phyloP scores from a whole-genome alignment of 1,284 basidiomycete genomes.

The Porodaedalea pini region DNA sequence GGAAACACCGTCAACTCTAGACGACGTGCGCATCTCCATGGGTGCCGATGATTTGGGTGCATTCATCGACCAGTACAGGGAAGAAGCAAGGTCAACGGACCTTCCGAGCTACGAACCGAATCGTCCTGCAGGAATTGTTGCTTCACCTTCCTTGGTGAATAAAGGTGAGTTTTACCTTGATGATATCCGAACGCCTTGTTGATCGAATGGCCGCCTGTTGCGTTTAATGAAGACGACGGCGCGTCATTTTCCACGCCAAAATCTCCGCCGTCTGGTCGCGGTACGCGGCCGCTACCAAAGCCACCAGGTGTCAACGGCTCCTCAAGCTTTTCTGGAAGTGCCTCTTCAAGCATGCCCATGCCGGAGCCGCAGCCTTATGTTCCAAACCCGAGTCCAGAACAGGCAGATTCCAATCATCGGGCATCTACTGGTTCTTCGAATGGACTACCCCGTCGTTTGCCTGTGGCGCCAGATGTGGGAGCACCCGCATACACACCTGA shows the following conservation, averaged over 20 bases:
- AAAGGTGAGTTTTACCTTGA: constrained; percentile 10
- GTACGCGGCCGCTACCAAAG: constrained; percentile 30
- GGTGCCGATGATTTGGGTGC: constrained; percentile 14
- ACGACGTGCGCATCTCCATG: constrained; percentile 26
- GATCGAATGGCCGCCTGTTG: neutral
- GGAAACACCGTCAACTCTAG: constrained; percentile 29
- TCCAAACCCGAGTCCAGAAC: constrained; percentile 4
- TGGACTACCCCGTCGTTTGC: constrained; percentile 13
- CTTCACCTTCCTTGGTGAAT: constrained; percentile 7
- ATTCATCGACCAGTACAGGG: constrained; percentile 18
- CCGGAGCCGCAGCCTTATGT: constrained; percentile 25
- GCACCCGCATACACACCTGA: neutral
- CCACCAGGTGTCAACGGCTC: constrained; percentile 26
- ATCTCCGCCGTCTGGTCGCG: constrained; percentile 34
- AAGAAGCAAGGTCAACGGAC: neutral
- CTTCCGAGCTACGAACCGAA: constrained; percentile 16
- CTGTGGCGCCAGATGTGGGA: constrained; percentile 13
- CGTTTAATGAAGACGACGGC: constrained; percentile 15
- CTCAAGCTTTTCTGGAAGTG: constrained; percentile 2
- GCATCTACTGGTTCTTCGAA: constrained; percentile 6
- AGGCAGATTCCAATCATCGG: constrained; percentile 7
- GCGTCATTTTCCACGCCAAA: constrained; percentile 23
- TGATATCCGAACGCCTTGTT: neutral
- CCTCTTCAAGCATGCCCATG: constrained; percentile 26
- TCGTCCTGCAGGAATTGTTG: neutral